These are phyloP conservation scores for Capronia coronata DNA, from an alignment of 2,329 filamentous ascomycete genomes.

Conservation along the genomic window DNA sequence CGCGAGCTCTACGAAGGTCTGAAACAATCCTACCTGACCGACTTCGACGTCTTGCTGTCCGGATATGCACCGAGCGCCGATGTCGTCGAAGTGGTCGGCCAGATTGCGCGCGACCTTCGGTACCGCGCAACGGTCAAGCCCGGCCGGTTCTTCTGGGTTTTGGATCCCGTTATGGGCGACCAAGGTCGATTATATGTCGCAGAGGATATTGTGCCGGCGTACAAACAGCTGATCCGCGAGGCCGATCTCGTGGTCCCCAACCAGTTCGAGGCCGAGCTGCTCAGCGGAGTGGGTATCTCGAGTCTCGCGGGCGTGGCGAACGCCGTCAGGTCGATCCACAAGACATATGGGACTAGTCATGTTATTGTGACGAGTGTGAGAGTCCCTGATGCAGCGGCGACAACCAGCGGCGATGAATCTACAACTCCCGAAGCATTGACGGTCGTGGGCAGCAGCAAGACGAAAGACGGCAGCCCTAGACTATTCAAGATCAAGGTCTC, in stretches of 20 bases:
- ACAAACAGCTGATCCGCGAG: slow-evolving; percentile 69
- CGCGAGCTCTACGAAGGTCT: slow-evolving; percentile 77
- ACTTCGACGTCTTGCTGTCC: slow-evolving; percentile 90
- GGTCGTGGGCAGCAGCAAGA: slow-evolving; percentile 24
- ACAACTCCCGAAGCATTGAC: slow-evolving; percentile 3
- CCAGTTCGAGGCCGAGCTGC: slow-evolving; percentile 93
- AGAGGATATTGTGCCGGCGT: slow-evolving; percentile 84
- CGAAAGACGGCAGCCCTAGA: slow-evolving; percentile 54
- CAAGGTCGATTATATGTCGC: slow-evolving; percentile 87
- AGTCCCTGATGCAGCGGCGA: slow-evolving; percentile 3
- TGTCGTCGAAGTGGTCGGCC: slow-evolving; percentile 74
- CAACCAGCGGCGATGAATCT: not conserved
- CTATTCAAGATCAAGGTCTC: slow-evolving; percentile 85
- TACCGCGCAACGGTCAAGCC: slow-evolving; percentile 31
- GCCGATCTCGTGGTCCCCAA: slow-evolving; percentile 93
- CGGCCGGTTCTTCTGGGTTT: slow-evolving; percentile 47
- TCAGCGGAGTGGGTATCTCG: slow-evolving; percentile 23
- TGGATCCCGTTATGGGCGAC: slow-evolving; percentile 98
- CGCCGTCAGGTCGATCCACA: slow-evolving; percentile 46
- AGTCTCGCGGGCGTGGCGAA: slow-evolving; percentile 22
- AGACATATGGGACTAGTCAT: slow-evolving; percentile 70
- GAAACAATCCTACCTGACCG: slow-evolving; percentile 72
- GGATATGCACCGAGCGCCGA: slow-evolving; percentile 89
- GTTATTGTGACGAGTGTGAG: slow-evolving; percentile 82
- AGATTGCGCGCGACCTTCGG: slow-evolving; percentile 74